These are phyloP conservation scores for Hapsidospora chrysogenum DNA, from an alignment of 495 filamentous ascomycete genomes.

Conservation along the genomic window DNA sequence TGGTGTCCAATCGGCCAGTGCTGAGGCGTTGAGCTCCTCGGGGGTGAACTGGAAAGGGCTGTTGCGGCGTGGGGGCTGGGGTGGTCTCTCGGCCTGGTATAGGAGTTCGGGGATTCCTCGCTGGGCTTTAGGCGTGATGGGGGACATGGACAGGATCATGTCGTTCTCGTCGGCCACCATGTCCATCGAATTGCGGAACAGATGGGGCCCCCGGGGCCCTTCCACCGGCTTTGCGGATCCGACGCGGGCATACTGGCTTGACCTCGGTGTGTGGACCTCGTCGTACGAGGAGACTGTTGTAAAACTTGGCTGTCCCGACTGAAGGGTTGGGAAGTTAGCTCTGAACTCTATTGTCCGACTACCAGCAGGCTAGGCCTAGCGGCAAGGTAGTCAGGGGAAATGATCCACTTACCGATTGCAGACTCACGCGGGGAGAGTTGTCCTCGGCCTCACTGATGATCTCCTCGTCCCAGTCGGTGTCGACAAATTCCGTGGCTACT, in stretches of 20 bases:
- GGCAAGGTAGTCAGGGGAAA: conserved; percentile 1
- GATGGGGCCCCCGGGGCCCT: conserved; percentile 71
- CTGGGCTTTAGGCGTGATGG: conserved; percentile 31
- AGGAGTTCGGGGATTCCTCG: conserved; percentile 14
- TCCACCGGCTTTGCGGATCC: conserved; percentile 43
- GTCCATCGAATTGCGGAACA: conserved; percentile 49
- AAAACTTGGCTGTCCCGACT: conserved; percentile 47
- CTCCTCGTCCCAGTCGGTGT: conserved; percentile 56
- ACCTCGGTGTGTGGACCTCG: conserved; percentile 52
- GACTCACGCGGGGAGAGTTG: conserved; percentile 44
- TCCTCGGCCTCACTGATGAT: conserved; percentile 37
- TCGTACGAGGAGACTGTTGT: conserved; percentile 65
- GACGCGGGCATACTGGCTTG: conserved; percentile 19
- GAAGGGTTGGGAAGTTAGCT: conserved; percentile 11
- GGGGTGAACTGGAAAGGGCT: conserved; percentile 31
- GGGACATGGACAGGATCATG: conserved; percentile 49
- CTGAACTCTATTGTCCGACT: too few relatives aligned
- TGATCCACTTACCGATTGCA: conserved; percentile 41
- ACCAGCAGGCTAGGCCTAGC: too few relatives aligned
- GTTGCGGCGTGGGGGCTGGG: conserved; percentile 14
- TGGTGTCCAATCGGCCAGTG: conserved; percentile 49
- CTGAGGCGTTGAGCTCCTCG: conserved; percentile 36
- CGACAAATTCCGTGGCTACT: conserved; percentile 52
- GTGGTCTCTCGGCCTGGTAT: conserved; percentile 16
- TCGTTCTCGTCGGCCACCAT: conserved; percentile 36